Evolutionary conservation across 495 filamentous ascomycete species (phyloP), one percentile per base, ranked within the genome.

Genomic region (Letharia columbiana): DNA sequence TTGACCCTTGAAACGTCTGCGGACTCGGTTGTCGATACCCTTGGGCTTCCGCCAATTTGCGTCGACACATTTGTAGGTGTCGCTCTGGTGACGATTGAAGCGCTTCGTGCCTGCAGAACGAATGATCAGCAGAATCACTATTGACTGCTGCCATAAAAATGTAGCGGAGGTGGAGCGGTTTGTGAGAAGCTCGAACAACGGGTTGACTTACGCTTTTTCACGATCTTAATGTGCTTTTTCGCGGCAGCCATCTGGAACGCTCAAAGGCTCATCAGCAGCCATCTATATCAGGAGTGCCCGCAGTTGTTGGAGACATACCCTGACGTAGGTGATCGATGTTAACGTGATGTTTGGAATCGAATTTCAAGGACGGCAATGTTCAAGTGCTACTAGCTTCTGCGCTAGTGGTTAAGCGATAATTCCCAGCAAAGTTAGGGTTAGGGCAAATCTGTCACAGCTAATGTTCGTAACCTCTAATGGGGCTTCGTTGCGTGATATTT

Each of bases 171-270:
- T 18, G 28, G 52, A 35, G 7, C 50, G 12, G 10, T 42, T 41
- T 57, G 18, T 28, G n/a, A 15, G 40, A 23, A 33, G 44, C 20
- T 33, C 20, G 10, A 9, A 15, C 11, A 15, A 8, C 64, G 33
- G 62, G 72, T 67, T 62, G 73, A 89, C 89, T 78, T 92, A 93
- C 90, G 90, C 90, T 98, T 98, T 89, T 98, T 98, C 73, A 98
- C 89, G 84, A 98, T 98, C 75, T 91, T 90, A 77, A 98, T 85
- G 82, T 97, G 93, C 83, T 94, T 93, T 89, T 95, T 96, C 79
- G 93, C 91, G 84, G 91, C 84, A 83, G 90, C 91, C 94, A 98
- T 98, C 91, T 98, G 41, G 64, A 59, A 28, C 23, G 23, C 23
- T 28, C 23, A 28, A 28, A 28, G 23, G 23, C 23, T 28, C 18